Evolutionary conservation across 148 eudicot genomes (phyloP), one percentile per base, ranked within the genome.

Genomic region (Heliamphora exappendiculata): DNA sequence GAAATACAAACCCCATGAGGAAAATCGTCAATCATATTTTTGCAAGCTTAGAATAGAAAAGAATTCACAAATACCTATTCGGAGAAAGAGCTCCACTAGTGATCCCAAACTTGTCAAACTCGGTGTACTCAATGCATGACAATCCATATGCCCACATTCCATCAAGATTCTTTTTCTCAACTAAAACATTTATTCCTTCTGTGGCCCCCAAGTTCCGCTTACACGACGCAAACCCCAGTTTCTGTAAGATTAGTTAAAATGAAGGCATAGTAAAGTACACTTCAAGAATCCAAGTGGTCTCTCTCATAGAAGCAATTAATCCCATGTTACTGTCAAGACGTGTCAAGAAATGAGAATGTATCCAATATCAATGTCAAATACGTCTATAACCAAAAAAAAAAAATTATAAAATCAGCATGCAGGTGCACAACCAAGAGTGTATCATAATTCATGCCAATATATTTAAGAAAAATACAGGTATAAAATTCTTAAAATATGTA

Each of bases 221-320:
- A 79, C 98, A 95, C 14, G 98, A 95, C 63, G 98, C 98, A 80
- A 95, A 95, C n/a, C 98, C 98, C 78, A 95, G 79, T 86, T 92
- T 95, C 98, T 95, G 92, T 76, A 82, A 75, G 70, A 68, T 45
- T 39, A 63, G 62, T 54, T 33, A 75, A 31, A 71, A 82, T 17
- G 70, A 73, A 60, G 12, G 57, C 63, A 74, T 26, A 66, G 53
- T 11, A 11, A 49, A 37, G 63, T 37, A 50, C 26, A 60, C 75
- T 70, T 39, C 7, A 66, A 37, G 37, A 33, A 34, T 36, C 20
- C 44, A 20, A 31, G 20, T 10, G 17, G 16, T 26, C 19, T 26
- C 45, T 60, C 36, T 49, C 29, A 44, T n/a, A 42, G 73, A 76
- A 72, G 76, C 64, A 60, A 47, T 24, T 10, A 64, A 39, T 62